These are phyloP conservation scores for Mortierella sp. DNA, from an alignment of 371 early-diverging fungal genomes.

Conservation along the genomic window DNA sequence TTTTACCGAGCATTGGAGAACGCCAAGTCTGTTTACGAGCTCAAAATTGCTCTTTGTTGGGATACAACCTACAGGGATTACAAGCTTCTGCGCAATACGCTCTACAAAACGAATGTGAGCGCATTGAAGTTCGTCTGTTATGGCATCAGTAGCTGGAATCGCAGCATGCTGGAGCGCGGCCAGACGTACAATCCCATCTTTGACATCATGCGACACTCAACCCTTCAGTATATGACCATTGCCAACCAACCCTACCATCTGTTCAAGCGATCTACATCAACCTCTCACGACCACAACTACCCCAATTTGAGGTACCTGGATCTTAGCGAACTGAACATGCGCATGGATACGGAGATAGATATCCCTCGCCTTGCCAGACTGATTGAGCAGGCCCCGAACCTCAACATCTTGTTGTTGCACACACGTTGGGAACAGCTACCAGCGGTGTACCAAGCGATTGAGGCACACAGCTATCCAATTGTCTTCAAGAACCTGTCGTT, in stretches of 20 bases:
- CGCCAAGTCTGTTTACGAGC: conserved; percentile 13
- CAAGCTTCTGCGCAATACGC: conserved; percentile 15
- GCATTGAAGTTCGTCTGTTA: conserved; percentile 1
- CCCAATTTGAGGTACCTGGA: neutral
- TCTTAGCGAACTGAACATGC: neutral
- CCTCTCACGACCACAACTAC: neutral
- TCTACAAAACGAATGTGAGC: conserved; percentile 8
- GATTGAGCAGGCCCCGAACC: neutral
- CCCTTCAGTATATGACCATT: neutral
- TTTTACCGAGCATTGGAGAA: conserved; percentile 18
- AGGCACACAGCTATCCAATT: neutral
- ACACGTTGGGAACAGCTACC: neutral
- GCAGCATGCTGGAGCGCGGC: conserved; percentile 2
- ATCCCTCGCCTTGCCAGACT: neutral
- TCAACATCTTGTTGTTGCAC: neutral
- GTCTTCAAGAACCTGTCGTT: neutral
- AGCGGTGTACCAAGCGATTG: neutral
- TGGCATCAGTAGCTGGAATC: neutral
- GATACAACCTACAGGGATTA: conserved; percentile 1
- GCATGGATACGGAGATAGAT: neutral
- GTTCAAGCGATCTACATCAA: neutral
- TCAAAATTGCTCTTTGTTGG: conserved; percentile 16
- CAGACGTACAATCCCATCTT: conserved; percentile 11
- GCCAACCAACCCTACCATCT: neutral
- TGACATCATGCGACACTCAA: conserved; percentile 19